These are phyloP conservation scores for Samsoniella hepiali DNA, from an alignment of 2,329 filamentous ascomycete genomes.

Conservation along the genomic window DNA sequence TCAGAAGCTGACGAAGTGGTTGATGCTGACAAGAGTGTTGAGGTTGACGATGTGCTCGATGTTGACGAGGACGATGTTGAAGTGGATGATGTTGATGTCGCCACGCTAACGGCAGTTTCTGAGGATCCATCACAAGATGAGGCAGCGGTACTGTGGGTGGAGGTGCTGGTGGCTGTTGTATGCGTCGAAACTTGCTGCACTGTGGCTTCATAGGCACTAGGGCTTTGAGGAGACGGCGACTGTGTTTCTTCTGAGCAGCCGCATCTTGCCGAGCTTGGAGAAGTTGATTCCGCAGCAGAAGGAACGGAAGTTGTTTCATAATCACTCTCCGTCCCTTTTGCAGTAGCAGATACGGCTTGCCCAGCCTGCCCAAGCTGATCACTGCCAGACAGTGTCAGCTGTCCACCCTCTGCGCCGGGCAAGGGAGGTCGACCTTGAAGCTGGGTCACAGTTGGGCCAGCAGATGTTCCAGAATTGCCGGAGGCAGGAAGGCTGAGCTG, in stretches of 20 bases:
- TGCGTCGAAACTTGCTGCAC: background rate
- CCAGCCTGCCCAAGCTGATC: background rate
- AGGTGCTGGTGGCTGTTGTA: background rate
- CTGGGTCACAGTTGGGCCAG: conserved; percentile 6
- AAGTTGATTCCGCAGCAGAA: background rate
- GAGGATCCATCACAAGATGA: background rate
- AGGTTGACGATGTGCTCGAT: background rate
- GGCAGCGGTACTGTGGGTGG: background rate
- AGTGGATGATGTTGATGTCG: background rate
- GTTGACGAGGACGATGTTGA: background rate
- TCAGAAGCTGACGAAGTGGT: background rate
- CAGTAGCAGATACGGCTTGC: background rate
- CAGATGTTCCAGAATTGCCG: background rate
- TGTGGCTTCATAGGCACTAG: background rate
- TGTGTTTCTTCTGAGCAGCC: conserved; percentile 1
- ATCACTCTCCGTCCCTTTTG: background rate
- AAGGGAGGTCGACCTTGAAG: conserved; percentile 8
- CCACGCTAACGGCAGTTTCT: background rate
- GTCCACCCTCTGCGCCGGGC: background rate
- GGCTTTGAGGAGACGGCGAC: background rate
- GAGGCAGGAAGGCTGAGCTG: background rate
- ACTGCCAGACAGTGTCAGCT: background rate
- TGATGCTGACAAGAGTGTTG: background rate
- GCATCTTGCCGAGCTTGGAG: background rate
- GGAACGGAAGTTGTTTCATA: background rate